Percentiles rank a stretch among this genome's conserved stretches.
Evolutionary conservation across 2,329 filamentous ascomycete species (phyloP).

Genomic region (Microcyclospora tardicrescens): DNA sequence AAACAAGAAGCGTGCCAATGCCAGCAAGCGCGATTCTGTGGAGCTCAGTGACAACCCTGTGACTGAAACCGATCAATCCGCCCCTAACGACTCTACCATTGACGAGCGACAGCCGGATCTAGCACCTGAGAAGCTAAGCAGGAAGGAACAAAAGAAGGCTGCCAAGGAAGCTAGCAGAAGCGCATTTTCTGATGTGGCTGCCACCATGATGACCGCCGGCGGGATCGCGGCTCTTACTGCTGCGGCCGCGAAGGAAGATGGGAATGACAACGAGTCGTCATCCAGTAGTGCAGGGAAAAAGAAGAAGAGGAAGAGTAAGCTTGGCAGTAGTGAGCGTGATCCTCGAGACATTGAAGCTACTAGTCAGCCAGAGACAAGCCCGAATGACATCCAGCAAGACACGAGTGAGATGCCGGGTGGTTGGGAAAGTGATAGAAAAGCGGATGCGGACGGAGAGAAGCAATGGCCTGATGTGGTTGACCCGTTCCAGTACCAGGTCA

Average conservation of each 20-base stretch:
- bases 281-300: slow-evolving; percentile 14
- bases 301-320: slow-evolving; percentile 27
- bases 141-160: slow-evolving; percentile 16
- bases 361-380: neutral
- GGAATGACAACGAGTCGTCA: slow-evolving; percentile 11
- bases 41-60: neutral
- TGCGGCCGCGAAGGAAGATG: slow-evolving; percentile 9
- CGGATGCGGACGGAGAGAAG: neutral
- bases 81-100: slow-evolving; percentile 2
- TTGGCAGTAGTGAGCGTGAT: slow-evolving; percentile 19
- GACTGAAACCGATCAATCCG: neutral
- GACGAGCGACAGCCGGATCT: slow-evolving; percentile 1
- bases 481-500: slow-evolving; percentile 10
- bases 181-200: slow-evolving; percentile 18
- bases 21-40: neutral
- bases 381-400: neutral
- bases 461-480: slow-evolving; percentile 2
- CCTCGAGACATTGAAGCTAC: slow-evolving; percentile 14
- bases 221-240: slow-evolving; percentile 14
- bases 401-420: slow-evolving; percentile 15
- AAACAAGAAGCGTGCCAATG: slow-evolving; percentile 10
- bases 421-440: slow-evolving; percentile 13
- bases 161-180: slow-evolving; percentile 10
- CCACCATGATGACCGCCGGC: slow-evolving; percentile 15
- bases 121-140: slow-evolving; percentile 8